These are phyloP conservation scores for Combretum micranthum DNA, from an alignment of 345 rosid genomes.

Conservation along the genomic window DNA sequence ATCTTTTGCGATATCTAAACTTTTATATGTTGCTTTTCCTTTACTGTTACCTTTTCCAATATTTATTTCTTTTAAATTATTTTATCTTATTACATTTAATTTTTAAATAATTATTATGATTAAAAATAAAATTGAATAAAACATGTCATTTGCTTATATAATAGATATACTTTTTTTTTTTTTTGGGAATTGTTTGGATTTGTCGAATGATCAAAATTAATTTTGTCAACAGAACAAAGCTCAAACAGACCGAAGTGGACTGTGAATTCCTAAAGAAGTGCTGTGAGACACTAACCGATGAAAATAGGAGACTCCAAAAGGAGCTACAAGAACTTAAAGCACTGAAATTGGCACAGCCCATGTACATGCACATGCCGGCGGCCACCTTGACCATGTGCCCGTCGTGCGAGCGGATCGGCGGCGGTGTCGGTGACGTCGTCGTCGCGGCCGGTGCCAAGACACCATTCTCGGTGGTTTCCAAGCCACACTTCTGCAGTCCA, in stretches of 20 bases:
- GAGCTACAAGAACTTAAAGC: slow-evolving; percentile 79
- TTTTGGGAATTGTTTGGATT: not conserved
- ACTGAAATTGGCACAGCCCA: slow-evolving; percentile 44
- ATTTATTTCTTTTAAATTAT: too few species aligned
- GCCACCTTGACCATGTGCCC: slow-evolving; percentile 76
- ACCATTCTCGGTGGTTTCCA: slow-evolving; percentile 47
- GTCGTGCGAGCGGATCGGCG: slow-evolving; percentile 66
- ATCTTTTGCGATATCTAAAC: too few species aligned
- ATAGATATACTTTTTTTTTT: not conserved
- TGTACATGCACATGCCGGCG: slow-evolving; percentile 77
- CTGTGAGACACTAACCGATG: slow-evolving; percentile 84
- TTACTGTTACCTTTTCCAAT: too few species aligned
- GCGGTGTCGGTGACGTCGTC: slow-evolving; percentile 17
- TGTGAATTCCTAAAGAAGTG: slow-evolving; percentile 85
- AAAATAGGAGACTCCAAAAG: slow-evolving; percentile 88
- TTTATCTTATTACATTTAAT: too few species aligned
- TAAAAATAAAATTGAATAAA: too few species aligned
- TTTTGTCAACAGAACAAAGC: slow-evolving; percentile 61
- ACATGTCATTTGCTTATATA: too few species aligned
- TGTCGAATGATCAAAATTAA: not conserved
- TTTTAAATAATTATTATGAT: too few species aligned
- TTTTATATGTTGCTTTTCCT: too few species aligned
- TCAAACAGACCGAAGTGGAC: slow-evolving; percentile 98
- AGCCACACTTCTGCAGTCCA: slow-evolving; percentile 59
- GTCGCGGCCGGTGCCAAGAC: slow-evolving; percentile 25